phyloP scores from a whole-genome alignment of 2,329 filamentous ascomycete genomes.

The Cytospora piceae region DNA sequence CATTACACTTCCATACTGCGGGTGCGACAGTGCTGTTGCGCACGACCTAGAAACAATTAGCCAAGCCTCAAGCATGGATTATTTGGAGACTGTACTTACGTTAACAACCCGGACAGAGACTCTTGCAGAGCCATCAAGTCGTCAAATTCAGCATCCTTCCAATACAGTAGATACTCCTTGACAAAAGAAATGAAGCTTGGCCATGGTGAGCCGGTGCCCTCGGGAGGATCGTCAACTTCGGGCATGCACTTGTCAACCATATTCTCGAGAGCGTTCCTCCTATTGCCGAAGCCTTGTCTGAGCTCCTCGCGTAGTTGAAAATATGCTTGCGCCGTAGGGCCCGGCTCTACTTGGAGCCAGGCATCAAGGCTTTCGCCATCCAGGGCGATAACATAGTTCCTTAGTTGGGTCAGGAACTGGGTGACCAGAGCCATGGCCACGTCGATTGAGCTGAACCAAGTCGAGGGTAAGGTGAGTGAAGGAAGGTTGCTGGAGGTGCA shows the following conservation, averaged over 20 bases:
- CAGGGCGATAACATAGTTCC: constrained; percentile 62
- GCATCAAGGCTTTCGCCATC: constrained; percentile 69
- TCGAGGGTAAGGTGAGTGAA: neutral
- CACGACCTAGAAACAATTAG: constrained; percentile 63
- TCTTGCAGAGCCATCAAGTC: constrained; percentile 78
- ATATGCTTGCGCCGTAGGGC: constrained; percentile 63
- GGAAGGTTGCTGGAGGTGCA: neutral
- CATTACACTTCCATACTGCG: constrained; percentile 78
- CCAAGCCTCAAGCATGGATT: neutral
- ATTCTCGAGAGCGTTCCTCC: constrained; percentile 57
- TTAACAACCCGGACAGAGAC: constrained; percentile 72
- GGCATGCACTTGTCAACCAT: constrained; percentile 68
- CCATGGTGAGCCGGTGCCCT: constrained; percentile 71
- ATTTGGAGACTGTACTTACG: constrained; percentile 55
- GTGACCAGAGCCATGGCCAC: constrained; percentile 63
- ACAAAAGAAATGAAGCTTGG: constrained; percentile 78
- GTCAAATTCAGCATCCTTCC: constrained; percentile 77
- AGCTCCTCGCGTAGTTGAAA: constrained; percentile 70
- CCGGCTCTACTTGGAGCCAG: constrained; percentile 76
- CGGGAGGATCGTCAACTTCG: constrained; percentile 64
- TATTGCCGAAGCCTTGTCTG: constrained; percentile 52
- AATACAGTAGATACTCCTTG: constrained; percentile 78
- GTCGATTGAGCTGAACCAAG: neutral
- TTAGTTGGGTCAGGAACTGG: constrained; percentile 70
- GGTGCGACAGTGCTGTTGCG: constrained; percentile 79